Percentiles rank a stretch among this genome's conserved stretches.
Conservation (phyloP, 352 stramenopile genomes). For the Phytopythium chamaehyphon region DNA sequence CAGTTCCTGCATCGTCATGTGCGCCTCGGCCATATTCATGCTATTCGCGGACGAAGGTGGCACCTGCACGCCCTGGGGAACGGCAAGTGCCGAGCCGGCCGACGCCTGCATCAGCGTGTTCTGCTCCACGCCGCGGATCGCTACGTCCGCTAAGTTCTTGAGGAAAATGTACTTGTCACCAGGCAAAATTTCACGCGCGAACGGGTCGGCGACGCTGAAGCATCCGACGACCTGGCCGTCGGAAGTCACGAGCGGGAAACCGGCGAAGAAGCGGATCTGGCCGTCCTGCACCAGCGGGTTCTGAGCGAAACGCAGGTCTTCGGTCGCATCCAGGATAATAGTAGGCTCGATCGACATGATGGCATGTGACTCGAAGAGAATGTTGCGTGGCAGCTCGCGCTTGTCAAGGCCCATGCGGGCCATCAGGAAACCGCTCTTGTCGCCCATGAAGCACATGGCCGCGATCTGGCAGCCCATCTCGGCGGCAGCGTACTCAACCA, state of each 20-base stretch:
- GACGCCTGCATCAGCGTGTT: conserved; percentile 56
- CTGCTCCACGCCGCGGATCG: conserved; percentile 73
- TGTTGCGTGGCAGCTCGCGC: conserved; percentile 70
- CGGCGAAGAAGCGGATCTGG: conserved; percentile 79
- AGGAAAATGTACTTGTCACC: conserved; percentile 83
- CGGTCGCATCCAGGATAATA: conserved; percentile 72
- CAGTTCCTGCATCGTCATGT: conserved; percentile 82
- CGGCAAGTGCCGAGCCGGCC: conserved; percentile 7
- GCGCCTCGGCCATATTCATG: conserved; percentile 62
- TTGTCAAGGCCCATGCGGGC: conserved; percentile 74
- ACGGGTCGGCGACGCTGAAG: conserved; percentile 75
- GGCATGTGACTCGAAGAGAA: conserved; percentile 74
- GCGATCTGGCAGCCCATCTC: conserved; percentile 80
- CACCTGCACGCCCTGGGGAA: conserved; percentile 25
- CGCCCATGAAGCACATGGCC: conserved; percentile 79
- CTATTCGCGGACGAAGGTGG: conserved; percentile 34
- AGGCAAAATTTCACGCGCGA: conserved; percentile 64
- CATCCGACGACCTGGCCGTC: conserved; percentile 64
- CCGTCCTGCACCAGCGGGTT: conserved; percentile 77
- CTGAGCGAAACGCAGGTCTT: conserved; percentile 76
- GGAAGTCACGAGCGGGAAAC: conserved; percentile 69
- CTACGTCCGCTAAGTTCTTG: conserved; percentile 76
- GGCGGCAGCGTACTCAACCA: conserved; percentile 80
- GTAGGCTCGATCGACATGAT: conserved; percentile 79
- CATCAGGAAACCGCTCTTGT: conserved; percentile 85